Base-by-base conservation (phyloP, 192 early-diverging fungal species). In the Linnemannia schmuckeri region DNA sequence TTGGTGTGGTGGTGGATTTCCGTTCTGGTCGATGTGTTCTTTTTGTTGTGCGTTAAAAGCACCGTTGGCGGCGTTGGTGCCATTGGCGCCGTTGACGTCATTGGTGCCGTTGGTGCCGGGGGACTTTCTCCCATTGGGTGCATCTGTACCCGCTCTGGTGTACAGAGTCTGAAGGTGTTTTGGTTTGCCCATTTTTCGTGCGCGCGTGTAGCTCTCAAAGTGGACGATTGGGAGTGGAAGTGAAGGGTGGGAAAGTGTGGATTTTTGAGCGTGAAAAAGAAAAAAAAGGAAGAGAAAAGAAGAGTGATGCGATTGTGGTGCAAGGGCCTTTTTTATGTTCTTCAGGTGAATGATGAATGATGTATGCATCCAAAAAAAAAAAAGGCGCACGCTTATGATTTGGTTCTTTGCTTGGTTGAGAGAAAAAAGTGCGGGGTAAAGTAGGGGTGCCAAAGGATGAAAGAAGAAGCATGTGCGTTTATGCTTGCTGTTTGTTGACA, bases 111-210 rank as follows among this genome's bases (percentile, higher is more conserved):
- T 61, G 27, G 9, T 15, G 13, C 10, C 47, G 24, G n/a, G 44
- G 38, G 46, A 35, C 22, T 46, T 18, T 22, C 54, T 13, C 30
- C 9, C 13, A 17, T 35, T 30, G 1, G 41, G 38, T 1, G 18
- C 72, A 33, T 46, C 70, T 27, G 44, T 61, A n/a, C 80, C 80
- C 10, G 74, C 33, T n/a, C 41, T 69, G 35, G 44, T 33, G 66
- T 82, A 76, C 0, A 82, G 75, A n/a, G 68, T 30, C 12, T 52
- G 63, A n/a, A 72, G 68, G 33, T 61, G 57, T 4, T 37, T 46
- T 24, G 66, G 63, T 42, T 57, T 76, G 38, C 37, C 76, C 68
- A 71, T 42, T 44, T 35, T 9, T 35, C 24, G 54, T 37, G 44
- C 5, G 33, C 27, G 46, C 17, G 40, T 33, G 27, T 30, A 46